These are phyloP conservation scores for Haberlea rhodopensis DNA, from an alignment of 257 asterid genomes.

Conservation along the genomic window DNA sequence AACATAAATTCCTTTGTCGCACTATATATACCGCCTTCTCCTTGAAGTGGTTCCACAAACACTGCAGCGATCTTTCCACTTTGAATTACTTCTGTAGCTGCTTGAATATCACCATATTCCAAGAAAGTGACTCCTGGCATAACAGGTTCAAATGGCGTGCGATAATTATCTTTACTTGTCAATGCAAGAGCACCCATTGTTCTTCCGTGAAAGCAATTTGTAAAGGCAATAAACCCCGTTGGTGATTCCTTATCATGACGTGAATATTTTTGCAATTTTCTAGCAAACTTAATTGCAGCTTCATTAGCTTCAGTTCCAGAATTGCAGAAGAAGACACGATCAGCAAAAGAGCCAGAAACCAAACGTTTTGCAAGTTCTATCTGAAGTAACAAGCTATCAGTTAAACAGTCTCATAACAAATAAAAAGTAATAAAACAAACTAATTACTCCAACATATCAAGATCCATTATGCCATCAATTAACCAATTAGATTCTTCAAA, in stretches of 20 bases:
- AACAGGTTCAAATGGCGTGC: constrained; percentile 82
- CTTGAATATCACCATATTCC: constrained; percentile 68
- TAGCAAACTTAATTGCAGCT: constrained; percentile 90
- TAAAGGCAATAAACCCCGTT: constrained; percentile 68
- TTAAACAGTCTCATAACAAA: not conserved
- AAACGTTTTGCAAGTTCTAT: constrained; percentile 87
- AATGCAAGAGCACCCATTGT: constrained; percentile 93
- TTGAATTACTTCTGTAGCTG: constrained; percentile 57
- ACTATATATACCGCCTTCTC: constrained; percentile 95
- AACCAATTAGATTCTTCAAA: not conserved
- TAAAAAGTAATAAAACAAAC: not conserved
- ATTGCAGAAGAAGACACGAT: constrained; percentile 90
- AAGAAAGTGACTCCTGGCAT: constrained; percentile 94
- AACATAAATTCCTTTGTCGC: constrained; percentile 71
- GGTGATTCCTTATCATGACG: constrained; percentile 56
- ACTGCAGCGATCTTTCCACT: constrained; percentile 86
- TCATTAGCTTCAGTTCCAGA: constrained; percentile 98
- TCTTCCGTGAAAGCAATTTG: constrained; percentile 86
- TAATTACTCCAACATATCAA: not conserved
- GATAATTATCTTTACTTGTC: constrained; percentile 83
- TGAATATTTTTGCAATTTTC: constrained; percentile 65
- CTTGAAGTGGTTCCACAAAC: constrained; percentile 92
- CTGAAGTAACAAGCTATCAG: constrained; percentile 36
- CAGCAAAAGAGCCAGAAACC: constrained; percentile 74
- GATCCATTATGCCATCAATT: not conserved